These are phyloP conservation scores for Diaporthe aspalathi DNA, from an alignment of 2,329 filamentous ascomycete genomes.

Conservation along the genomic window DNA sequence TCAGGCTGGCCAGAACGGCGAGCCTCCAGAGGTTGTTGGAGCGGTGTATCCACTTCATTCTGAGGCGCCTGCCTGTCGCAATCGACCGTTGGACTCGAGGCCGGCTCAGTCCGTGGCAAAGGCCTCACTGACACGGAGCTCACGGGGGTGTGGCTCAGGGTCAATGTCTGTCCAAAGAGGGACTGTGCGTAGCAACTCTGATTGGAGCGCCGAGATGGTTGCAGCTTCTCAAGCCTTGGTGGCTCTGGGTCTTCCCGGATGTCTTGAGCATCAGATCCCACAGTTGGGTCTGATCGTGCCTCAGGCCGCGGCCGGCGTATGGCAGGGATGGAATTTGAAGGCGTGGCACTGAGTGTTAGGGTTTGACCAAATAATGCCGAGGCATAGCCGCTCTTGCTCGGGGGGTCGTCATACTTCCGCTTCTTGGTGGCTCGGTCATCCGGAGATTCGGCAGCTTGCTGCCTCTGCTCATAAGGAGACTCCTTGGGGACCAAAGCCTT, in stretches of 20 bases:
- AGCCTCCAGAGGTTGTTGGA: neutral
- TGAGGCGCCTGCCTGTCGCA: neutral
- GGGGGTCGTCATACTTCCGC: conserved; percentile 51
- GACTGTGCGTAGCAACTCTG: conserved; percentile 60
- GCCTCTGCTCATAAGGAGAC: conserved; percentile 74
- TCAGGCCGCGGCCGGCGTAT: conserved; percentile 41
- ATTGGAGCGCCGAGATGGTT: conserved; percentile 27
- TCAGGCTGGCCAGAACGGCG: neutral
- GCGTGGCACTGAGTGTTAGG: conserved; percentile 55
- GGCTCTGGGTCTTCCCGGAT: neutral
- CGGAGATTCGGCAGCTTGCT: conserved; percentile 44
- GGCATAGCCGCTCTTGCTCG: conserved; percentile 62
- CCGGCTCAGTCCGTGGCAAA: conserved; percentile 28
- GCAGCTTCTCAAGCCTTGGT: conserved; percentile 17
- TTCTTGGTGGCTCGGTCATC: conserved; percentile 54
- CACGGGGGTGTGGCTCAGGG: conserved; percentile 52
- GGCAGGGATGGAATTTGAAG: conserved; percentile 48
- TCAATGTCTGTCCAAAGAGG: conserved; percentile 61
- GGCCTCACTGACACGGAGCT: conserved; percentile 48
- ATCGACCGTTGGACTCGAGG: conserved; percentile 27
- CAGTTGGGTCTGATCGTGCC: conserved; percentile 29
- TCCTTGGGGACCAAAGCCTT: conserved; percentile 67
- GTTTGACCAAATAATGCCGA: conserved; percentile 62
- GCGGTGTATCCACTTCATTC: neutral
- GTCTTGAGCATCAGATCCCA: neutral